phyloP scores from a whole-genome alignment of 2,329 filamentous ascomycete genomes.

The Pezicula carpinea region DNA sequence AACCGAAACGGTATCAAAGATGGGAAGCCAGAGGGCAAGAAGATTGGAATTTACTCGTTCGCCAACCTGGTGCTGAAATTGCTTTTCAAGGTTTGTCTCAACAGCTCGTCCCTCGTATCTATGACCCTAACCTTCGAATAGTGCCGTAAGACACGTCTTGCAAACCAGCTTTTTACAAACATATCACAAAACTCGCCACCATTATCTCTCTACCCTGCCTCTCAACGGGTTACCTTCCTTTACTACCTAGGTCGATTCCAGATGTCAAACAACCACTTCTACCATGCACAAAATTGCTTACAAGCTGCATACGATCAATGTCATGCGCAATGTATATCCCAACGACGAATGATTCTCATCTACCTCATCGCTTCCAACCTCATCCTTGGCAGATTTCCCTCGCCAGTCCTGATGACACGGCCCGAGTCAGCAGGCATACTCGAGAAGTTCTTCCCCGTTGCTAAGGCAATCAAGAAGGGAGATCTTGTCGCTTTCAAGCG shows the following conservation, averaged over 20 bases:
- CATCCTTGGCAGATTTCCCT: constrained; percentile 79
- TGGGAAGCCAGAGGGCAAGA: constrained; percentile 74
- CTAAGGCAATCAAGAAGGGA: constrained; percentile 65
- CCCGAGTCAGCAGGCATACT: constrained; percentile 65
- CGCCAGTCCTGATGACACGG: constrained; percentile 56
- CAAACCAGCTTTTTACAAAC: constrained; percentile 84
- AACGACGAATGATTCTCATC: constrained; percentile 75
- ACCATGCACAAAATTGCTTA: constrained; percentile 68
- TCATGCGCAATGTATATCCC: constrained; percentile 65
- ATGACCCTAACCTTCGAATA: constrained; percentile 27
- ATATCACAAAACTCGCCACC: constrained; percentile 81
- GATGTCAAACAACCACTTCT: constrained; percentile 80
- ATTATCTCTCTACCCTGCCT: constrained; percentile 74
- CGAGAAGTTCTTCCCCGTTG: constrained; percentile 69
- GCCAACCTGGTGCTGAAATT: constrained; percentile 88
- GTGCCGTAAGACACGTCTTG: constrained; percentile 78
- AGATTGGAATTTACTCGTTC: constrained; percentile 83
- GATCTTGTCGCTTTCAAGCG: constrained; percentile 70
- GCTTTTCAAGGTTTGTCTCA: constrained; percentile 66
- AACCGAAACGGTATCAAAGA: constrained; percentile 49
- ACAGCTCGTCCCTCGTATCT: not conserved
- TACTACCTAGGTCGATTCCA: constrained; percentile 92
- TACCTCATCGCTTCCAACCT: constrained; percentile 82
- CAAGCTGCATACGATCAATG: constrained; percentile 79
- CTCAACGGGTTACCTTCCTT: constrained; percentile 85